Percentiles rank a stretch among this genome's conserved stretches.
Conservation (phyloP, 2,329 filamentous ascomycete species). For the Aureobasidium sp. region DNA sequence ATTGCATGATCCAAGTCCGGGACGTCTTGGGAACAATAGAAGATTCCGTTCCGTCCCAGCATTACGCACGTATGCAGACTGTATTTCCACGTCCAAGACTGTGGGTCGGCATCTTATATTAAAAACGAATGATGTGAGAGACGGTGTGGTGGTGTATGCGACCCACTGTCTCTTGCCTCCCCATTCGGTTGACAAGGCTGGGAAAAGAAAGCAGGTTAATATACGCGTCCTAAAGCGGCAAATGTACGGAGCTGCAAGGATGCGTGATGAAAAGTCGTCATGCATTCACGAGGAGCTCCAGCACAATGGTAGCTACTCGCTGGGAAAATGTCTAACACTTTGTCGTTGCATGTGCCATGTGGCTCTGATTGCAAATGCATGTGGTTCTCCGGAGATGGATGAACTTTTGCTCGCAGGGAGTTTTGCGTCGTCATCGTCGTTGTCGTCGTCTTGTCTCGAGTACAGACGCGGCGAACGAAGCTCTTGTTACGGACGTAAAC, state of each 20-base stretch:
- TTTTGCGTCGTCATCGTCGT: background rate
- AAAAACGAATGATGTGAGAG: slow-evolving; percentile 9
- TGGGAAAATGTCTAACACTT: background rate
- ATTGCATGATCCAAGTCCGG: background rate
- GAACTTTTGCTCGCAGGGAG: background rate
- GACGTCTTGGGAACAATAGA: background rate
- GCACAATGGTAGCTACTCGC: background rate
- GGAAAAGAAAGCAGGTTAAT: background rate
- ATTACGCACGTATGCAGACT: slow-evolving; percentile 9
- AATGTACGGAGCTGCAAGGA: background rate
- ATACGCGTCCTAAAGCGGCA: slow-evolving; percentile 2
- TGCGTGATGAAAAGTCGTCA: background rate
- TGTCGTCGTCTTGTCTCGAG: background rate
- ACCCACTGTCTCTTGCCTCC: background rate
- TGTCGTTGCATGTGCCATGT: slow-evolving; percentile 1
- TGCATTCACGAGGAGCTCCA: background rate
- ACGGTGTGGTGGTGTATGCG: background rate
- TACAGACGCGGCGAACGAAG: background rate
- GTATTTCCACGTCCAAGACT: slow-evolving; percentile 6
- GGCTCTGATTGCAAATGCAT: background rate
- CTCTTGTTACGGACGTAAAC: background rate
- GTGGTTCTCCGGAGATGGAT: background rate
- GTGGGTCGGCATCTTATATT: slow-evolving; percentile 17
- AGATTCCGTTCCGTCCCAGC: background rate
- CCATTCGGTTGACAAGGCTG: background rate